Evolutionary conservation across 169 alveolate genomes (phyloP), one percentile per base, ranked within the genome.

Genomic region (Perkinsus chesapeaki): DNA sequence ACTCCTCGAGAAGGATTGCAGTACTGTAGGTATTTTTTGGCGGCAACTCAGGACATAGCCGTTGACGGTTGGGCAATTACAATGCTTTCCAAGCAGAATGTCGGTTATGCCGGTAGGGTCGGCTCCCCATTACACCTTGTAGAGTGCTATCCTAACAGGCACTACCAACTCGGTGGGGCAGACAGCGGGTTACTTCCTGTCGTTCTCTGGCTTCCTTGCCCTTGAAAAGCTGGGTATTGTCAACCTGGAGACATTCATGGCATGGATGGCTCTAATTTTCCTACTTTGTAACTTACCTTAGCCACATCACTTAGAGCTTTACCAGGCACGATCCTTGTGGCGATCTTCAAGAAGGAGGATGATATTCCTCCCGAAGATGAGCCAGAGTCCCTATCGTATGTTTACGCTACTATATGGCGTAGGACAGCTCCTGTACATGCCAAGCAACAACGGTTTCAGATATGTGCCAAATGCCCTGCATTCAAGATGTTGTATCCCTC

Each of bases 21-120:
- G 72, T 47, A 19, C 9, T 27, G 39, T 82, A 91, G 82, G 31
- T 60, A 60, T 34, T 93, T 97, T 72, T 95, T 96, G 91, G 95
- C 96, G 96, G 99, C 98, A 36, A 97, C 98, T 23, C 98, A 98
- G 95, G 99, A 98, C 94, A 98, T 98, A 91, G 99, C 99, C 19
- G 99, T 98, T 39, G 99, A 98, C 92, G 99, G 99, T 27, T 98
- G 99, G 99, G 99, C 99, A 23, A 93, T 98, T 47, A 97, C 98
- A 34, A 96, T 98, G 94, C 97, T 98, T 16, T 92, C 97, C 23
- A 96, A 94, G 47, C 96, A 96, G 82, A 96, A 97, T 94, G 94
- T 91, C 34, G 94, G 97, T 82, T 96, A 93, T 39, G 97, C 94
- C 39, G n/a, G 91, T 91, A 91, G 23, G 27, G n/a, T 0, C 23